A percentile compares a stretch with the other conserved stretches of the same genome.
Conservation (phyloP, 306 rosid species). For the Quercus agrifolia region DNA sequence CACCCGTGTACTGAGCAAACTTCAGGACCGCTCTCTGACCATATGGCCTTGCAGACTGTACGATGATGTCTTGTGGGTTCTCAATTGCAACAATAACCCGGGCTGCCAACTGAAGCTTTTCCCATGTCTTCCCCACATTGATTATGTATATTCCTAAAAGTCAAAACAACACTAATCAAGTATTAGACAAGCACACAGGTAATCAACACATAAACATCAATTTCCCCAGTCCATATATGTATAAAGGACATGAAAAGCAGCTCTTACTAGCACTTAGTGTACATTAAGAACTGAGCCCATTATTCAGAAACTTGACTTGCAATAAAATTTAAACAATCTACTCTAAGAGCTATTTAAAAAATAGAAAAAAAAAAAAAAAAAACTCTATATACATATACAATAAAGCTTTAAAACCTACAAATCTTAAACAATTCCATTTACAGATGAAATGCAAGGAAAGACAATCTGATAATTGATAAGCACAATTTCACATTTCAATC, state of each 20-base stretch:
- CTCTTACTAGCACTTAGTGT: background rate
- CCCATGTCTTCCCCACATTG: constrained; percentile 83
- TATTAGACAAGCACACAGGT: background rate
- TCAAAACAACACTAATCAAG: background rate
- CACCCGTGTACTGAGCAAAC: constrained; percentile 82
- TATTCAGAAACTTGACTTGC: background rate
- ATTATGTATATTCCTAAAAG: constrained; percentile 70
- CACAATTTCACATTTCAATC: background rate
- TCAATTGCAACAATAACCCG: constrained; percentile 82
- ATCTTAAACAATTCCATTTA: too few species aligned
- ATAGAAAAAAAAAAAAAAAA: background rate
- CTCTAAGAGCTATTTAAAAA: background rate
- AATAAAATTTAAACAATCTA: background rate
- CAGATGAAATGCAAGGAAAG: background rate
- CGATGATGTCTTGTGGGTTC: constrained; percentile 74
- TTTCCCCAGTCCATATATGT: background rate
- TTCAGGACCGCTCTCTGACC: constrained; percentile 85
- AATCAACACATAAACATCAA: background rate
- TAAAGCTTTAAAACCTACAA: background rate
- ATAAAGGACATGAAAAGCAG: background rate
- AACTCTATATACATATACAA: background rate
- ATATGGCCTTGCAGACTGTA: constrained; percentile 79
- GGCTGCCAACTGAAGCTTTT: constrained; percentile 78
- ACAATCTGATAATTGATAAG: background rate
- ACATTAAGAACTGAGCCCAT: background rate